Evolutionary conservation across 495 filamentous ascomycete genomes (phyloP).

Genomic region (Talaromyces proteolyticus): DNA sequence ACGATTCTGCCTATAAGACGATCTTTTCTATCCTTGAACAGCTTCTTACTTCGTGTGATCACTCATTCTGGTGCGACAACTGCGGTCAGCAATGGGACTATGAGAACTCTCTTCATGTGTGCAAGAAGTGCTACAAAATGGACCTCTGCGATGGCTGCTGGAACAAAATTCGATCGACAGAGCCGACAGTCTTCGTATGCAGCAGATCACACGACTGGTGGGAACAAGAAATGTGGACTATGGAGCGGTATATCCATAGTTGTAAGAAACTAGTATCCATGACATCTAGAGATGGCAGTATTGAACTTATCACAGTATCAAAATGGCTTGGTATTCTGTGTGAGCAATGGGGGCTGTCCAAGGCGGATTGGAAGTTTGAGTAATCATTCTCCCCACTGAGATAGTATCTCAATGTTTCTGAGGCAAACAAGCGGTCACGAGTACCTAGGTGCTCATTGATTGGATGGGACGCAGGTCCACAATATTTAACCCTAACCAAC

Average conservation of each 20-base stretch:
- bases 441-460: too few relatives aligned
- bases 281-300: not conserved
- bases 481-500: too few relatives aligned
- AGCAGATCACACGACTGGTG: conserved; percentile 9
- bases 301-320: not conserved
- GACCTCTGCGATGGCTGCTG: conserved; percentile 16
- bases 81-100: conserved; percentile 9
- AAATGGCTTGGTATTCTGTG: conserved; percentile 8
- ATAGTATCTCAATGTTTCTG: too few relatives aligned
- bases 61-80: not conserved
- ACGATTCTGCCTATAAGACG: not conserved
- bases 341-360: conserved; percentile 8
- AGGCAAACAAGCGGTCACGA: too few relatives aligned
- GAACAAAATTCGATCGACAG: conserved; percentile 2
- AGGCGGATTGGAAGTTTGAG: conserved; percentile 8
- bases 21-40: too few relatives aligned
- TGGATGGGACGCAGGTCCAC: too few relatives aligned
- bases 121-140: conserved; percentile 12
- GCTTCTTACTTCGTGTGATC: not conserved
- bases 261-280: not conserved
- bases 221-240: not conserved
- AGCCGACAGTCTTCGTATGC: not conserved
- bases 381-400: too few relatives aligned
- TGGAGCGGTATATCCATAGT: not conserved
- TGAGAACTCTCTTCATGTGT: conserved; percentile 9